Evolutionary conservation across 2,329 filamentous ascomycete genomes (phyloP), one percentile per base, ranked within the genome.

Genomic region (Stemphylium lycopersici): DNA sequence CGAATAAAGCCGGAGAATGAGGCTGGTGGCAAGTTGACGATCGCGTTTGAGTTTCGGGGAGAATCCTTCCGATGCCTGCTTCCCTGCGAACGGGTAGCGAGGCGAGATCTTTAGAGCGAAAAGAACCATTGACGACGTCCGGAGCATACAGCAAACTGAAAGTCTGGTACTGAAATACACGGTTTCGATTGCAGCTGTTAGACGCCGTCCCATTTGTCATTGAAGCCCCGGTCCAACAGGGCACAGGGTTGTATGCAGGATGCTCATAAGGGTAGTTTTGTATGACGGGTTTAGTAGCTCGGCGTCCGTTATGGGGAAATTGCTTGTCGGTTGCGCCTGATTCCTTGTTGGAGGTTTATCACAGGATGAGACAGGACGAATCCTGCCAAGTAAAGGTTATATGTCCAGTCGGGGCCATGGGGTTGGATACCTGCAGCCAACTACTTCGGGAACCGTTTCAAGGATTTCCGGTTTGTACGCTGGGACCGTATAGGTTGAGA

Each of bases 31-130:
- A 22, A 37, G 32, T 20, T 16, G 43, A 38, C 33, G 22, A 51
- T 55, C 29, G 44, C 20, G 15, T 40, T 55, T 40, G 38, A 50
- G 55, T 45, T 56, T 41, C 32, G 39, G 53, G 26, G 38, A 39
- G 29, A 34, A 41, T 40, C n/a, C 38, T 33, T 34, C 44, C 26
- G 37, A 42, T 53, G 59, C 59, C 52, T 58, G 16, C 60, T 51
- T 67, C 62, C 66, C 64, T 53, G 59, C 53, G 42, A 16, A n/a
- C 59, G 65, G 64, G 58, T 59, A 57, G 56, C 52, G 61, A 59
- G 56, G 43, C 38, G 36, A 43, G 64, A 65, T 64, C 58, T 57
- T 47, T 48, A 48, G 55, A 58, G 44, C 41, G 43, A 53, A 32
- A 32, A 38, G 39, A 37, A 39, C 18, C 31, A 26, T 44, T 48